A percentile compares a stretch with the other conserved stretches of the same genome.
Conservation (phyloP, 352 stramenopile species). For the Globisporangium apiculatum region DNA sequence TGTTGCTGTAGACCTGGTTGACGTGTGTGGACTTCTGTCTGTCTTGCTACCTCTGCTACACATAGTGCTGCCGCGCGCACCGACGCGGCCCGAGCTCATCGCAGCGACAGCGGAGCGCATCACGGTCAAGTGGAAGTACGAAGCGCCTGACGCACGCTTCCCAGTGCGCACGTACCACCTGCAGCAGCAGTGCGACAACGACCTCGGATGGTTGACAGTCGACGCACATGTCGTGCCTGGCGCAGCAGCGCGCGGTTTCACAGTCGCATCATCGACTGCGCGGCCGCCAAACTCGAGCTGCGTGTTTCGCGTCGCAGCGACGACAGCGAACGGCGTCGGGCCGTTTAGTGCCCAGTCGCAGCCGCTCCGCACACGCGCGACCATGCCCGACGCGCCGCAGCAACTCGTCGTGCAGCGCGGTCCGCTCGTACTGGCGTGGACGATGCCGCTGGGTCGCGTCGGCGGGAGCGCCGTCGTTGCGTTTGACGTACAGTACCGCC, state of each 20-base stretch:
- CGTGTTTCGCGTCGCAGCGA: conserved; percentile 42
- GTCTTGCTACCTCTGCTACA: too few species aligned
- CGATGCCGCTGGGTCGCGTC: conserved; percentile 13
- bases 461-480: conserved; percentile 17
- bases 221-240: conserved; percentile 20
- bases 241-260: conserved; percentile 14
- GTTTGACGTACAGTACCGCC: conserved; percentile 47
- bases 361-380: conserved; percentile 20
- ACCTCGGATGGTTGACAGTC: conserved; percentile 41
- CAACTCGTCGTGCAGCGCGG: not conserved
- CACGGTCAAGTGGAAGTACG: conserved; percentile 34
- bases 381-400: conserved; percentile 18
- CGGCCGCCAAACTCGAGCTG: conserved; percentile 37
- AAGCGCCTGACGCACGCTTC: conserved; percentile 19
- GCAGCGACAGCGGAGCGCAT: conserved; percentile 20
- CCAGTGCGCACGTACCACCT: conserved; percentile 30
- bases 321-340: conserved; percentile 42
- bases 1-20: not conserved
- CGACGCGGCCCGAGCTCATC: conserved; percentile 36
- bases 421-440: conserved; percentile 26
- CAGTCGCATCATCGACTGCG: conserved; percentile 20
- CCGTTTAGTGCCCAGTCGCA: conserved; percentile 40
- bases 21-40: not conserved
- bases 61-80: conserved; percentile 24
- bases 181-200: conserved; percentile 43